These are phyloP conservation scores for Calocybe cyanea DNA, from an alignment of 768 basidiomycete genomes.

Conservation along the genomic window DNA sequence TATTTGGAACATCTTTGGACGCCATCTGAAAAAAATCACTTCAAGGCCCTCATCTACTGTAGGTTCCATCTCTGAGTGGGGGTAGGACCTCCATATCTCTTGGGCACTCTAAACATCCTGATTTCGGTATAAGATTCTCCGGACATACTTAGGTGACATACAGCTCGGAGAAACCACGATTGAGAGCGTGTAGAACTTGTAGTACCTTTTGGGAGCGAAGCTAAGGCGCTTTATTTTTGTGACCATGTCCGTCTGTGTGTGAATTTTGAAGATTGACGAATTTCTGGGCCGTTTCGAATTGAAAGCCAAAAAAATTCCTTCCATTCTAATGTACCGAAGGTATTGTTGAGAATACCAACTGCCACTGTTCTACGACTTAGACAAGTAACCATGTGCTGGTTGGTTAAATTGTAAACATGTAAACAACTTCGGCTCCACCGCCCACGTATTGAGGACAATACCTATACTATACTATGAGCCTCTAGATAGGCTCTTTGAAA, in stretches of 20 bases:
- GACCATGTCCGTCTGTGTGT: too few species aligned
- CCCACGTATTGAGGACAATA: conserved; percentile 6
- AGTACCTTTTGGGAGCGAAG: conserved; percentile 17
- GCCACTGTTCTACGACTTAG: not conserved
- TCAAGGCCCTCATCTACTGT: conserved; percentile 21
- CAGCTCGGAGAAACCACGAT: conserved; percentile 7
- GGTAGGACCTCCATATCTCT: conserved; percentile 33
- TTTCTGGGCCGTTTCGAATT: too few species aligned
- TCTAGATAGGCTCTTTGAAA: conserved; percentile 34
- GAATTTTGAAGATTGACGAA: too few species aligned
- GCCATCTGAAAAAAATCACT: conserved; percentile 12
- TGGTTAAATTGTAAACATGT: conserved; percentile 7
- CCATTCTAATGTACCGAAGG: too few species aligned
- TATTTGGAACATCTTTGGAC: conserved; percentile 2
- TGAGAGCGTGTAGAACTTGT: conserved; percentile 18
- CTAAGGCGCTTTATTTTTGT: conserved; percentile 15
- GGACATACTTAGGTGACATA: not conserved
- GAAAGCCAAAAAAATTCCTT: too few species aligned
- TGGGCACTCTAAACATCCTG: conserved; percentile 23
- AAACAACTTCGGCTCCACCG: conserved; percentile 17
- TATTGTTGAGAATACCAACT: not conserved
- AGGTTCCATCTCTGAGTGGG: conserved; percentile 29
- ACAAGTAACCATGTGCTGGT: conserved; percentile 2
- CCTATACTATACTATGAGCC: conserved; percentile 28
- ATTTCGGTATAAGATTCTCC: conserved; percentile 22